Percentiles rank a stretch among this genome's conserved stretches.
Evolutionary conservation across 179 eudicot species (phyloP).

Genomic region (Actinidia chinensis): DNA sequence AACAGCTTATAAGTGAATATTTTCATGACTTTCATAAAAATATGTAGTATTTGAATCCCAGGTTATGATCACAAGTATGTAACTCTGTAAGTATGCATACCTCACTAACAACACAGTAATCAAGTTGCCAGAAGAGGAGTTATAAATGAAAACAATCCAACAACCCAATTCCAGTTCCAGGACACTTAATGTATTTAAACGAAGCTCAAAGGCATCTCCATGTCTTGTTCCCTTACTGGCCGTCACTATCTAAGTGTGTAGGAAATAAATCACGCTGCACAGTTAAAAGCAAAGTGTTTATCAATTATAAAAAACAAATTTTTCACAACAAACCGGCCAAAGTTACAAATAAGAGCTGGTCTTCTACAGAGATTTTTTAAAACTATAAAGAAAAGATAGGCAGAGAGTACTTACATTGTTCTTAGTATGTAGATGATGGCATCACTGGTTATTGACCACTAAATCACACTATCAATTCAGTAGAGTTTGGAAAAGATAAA

Average conservation of each 20-base stretch:
- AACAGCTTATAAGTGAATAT: slow-evolving; percentile 14
- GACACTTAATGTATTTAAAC: slow-evolving; percentile 89
- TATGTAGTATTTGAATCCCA: not conserved
- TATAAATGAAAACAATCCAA: slow-evolving; percentile 97
- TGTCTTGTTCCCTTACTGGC: slow-evolving; percentile 80
- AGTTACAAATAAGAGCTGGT: not conserved
- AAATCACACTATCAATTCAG: slow-evolving; percentile 97
- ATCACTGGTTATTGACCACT: slow-evolving; percentile 95
- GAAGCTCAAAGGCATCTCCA: slow-evolving; percentile 96
- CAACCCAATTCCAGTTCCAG: slow-evolving; percentile 94
- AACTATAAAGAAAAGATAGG: not conserved
- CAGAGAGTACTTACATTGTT: slow-evolving; percentile 56
- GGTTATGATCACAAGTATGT: not conserved
- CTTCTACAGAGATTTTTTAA: not conserved
- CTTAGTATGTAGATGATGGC: slow-evolving; percentile 92
- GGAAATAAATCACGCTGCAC: slow-evolving; percentile 88
- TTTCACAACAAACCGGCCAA: slow-evolving; percentile 4
- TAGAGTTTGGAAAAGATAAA: slow-evolving; percentile 55
- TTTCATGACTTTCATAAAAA: not conserved
- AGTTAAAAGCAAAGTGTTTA: slow-evolving; percentile 15
- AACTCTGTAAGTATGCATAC: slow-evolving; percentile 36
- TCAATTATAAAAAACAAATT: not conserved
- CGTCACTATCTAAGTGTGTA: slow-evolving; percentile 75
- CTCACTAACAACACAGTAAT: slow-evolving; percentile 99
- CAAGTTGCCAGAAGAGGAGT: slow-evolving; percentile 87